phyloP scores from a whole-genome alignment of 2,329 filamentous ascomycete species.

The Keithomyces neogunnii region DNA sequence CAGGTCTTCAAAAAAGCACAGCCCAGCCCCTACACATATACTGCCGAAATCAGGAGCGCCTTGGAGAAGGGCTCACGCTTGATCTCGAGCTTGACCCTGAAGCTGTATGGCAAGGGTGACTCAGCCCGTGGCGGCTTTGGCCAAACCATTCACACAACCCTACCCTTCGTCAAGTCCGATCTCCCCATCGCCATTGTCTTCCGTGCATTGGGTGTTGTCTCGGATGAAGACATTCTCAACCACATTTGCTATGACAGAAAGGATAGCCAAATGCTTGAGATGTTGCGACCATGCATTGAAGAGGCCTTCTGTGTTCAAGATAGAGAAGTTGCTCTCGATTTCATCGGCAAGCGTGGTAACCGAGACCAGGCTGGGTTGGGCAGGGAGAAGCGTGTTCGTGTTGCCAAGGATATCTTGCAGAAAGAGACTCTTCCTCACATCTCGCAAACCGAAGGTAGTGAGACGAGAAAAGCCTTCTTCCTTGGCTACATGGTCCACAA shows the following conservation, averaged over 20 bases:
- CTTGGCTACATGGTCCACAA: conserved; percentile 98
- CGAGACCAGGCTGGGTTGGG: conserved; percentile 51
- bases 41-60: conserved; percentile 92
- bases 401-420: conserved; percentile 88
- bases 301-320: conserved; percentile 96
- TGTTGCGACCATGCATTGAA: conserved; percentile 93
- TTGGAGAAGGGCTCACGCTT: conserved; percentile 92
- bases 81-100: conserved; percentile 87
- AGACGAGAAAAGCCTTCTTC: conserved; percentile 96
- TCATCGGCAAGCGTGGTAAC: conserved; percentile 87
- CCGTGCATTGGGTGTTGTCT: conserved; percentile 88
- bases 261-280: conserved; percentile 95
- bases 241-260: conserved; percentile 95
- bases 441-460: conserved; percentile 86
- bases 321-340: conserved; percentile 86
- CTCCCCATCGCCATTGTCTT: conserved; percentile 94
- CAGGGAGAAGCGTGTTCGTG: conserved; percentile 80
- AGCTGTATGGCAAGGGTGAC: conserved; percentile 80
- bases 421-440: conserved; percentile 97
- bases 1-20: conserved; percentile 97
- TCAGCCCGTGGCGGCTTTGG: conserved; percentile 69
- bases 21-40: conserved; percentile 85
- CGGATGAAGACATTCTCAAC: conserved; percentile 95
- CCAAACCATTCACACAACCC: conserved; percentile 78
- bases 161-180: conserved; percentile 91